These are phyloP conservation scores for Pestalotiopsis sp. DNA, from an alignment of 2,329 filamentous ascomycete genomes.

Conservation along the genomic window DNA sequence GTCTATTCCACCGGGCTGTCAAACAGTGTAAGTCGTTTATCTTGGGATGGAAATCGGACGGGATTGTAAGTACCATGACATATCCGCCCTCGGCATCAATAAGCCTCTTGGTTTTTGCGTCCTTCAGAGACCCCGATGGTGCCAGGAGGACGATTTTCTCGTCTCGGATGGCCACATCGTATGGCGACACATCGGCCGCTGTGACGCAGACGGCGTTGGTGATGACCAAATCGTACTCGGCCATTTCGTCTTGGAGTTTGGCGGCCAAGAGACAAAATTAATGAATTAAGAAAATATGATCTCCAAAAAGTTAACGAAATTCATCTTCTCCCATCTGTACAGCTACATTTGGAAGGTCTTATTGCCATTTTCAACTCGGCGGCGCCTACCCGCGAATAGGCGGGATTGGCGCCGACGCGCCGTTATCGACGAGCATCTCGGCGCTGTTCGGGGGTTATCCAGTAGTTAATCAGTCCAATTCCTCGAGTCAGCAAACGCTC, in stretches of 20 bases:
- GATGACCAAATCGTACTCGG: slow-evolving; percentile 41
- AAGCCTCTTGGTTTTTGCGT: slow-evolving; percentile 28
- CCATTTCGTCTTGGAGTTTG: slow-evolving; percentile 16
- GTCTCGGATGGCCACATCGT: slow-evolving; percentile 44
- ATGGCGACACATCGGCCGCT: slow-evolving; percentile 41
- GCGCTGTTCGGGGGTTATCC: not conserved
- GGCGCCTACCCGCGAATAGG: not conserved
- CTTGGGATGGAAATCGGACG: not conserved
- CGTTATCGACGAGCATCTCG: not conserved
- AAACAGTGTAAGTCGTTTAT: not conserved
- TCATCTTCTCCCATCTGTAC: not conserved
- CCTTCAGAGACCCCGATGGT: slow-evolving; percentile 36
- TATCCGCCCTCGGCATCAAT: slow-evolving; percentile 46
- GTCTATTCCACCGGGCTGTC: slow-evolving; percentile 41
- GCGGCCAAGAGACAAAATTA: not conserved
- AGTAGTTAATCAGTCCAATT: not conserved
- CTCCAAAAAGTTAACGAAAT: not conserved
- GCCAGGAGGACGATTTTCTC: slow-evolving; percentile 44
- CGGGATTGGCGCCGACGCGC: not conserved
- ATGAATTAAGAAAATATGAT: not conserved
- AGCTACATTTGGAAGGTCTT: not conserved
- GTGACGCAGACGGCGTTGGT: slow-evolving; percentile 47
- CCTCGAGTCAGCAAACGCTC: not conserved
- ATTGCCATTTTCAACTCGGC: not conserved
- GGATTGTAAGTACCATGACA: slow-evolving; percentile 35